These are phyloP conservation scores for Colletotrichum karsti DNA, from an alignment of 2,329 filamentous ascomycete genomes.

Conservation along the genomic window DNA sequence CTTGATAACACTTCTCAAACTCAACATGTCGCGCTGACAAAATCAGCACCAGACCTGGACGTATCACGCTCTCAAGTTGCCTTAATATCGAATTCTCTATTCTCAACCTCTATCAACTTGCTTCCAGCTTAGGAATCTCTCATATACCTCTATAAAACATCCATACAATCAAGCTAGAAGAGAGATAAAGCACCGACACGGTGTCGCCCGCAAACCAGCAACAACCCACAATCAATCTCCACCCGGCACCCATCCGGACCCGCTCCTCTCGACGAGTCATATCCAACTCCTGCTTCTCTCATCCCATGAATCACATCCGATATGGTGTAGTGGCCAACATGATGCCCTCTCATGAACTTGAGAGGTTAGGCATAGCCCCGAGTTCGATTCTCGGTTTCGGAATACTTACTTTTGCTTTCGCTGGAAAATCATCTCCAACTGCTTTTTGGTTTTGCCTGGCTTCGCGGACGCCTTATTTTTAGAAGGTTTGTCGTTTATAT, in stretches of 20 bases:
- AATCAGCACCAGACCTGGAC: too few species aligned
- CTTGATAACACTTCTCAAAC: too few species aligned
- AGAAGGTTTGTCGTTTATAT: too few species aligned
- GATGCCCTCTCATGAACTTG: constrained; percentile 23
- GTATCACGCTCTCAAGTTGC: too few species aligned
- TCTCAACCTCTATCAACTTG: too few species aligned
- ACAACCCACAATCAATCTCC: not conserved
- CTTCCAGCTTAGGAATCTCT: too few species aligned
- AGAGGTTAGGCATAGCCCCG: constrained; percentile 25
- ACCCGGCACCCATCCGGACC: not conserved
- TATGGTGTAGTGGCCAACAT: constrained; percentile 29
- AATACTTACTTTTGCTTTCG: not conserved
- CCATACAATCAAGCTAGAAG: too few species aligned
- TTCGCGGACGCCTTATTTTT: too few species aligned
- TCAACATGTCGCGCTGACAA: too few species aligned
- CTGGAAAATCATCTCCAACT: rapidly evolving
- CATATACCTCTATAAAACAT: too few species aligned
- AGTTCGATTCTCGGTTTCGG: constrained; percentile 26
- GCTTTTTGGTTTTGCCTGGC: not conserved
- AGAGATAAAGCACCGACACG: too few species aligned
- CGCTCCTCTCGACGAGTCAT: not conserved
- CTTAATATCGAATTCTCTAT: too few species aligned
- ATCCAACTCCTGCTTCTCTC: not conserved
- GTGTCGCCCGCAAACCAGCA: not conserved
- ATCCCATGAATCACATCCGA: not conserved